phyloP scores from a whole-genome alignment of 1,139 yeast genomes.

The Hyphopichia wangnamkhiaoensis region DNA sequence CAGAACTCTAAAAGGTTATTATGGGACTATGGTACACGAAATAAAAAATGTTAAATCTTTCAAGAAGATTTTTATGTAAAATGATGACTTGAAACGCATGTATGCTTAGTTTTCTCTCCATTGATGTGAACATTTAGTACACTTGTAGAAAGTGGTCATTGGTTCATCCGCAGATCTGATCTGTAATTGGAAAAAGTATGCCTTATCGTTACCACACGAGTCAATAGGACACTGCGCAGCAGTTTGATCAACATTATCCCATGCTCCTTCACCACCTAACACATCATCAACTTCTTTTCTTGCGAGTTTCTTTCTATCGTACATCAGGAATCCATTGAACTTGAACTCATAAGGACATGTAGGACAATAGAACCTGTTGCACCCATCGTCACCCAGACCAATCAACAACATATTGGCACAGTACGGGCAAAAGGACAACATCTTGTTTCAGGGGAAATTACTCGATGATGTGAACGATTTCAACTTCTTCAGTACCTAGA shows the following conservation, averaged over 20 bases:
- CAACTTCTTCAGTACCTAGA: too few relatives aligned
- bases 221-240: conserved; percentile 88
- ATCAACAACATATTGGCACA: conserved; percentile 85
- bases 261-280: conserved; percentile 94
- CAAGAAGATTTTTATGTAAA: too few relatives aligned
- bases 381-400: conserved; percentile 42
- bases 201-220: conserved; percentile 83
- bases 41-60: too few relatives aligned
- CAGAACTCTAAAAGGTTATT: neutral
- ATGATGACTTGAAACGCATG: neutral
- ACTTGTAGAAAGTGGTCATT: conserved; percentile 94
- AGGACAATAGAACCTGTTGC: conserved; percentile 72
- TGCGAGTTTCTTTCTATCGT: conserved; percentile 77
- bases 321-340: conserved; percentile 78
- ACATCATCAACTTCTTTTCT: conserved; percentile 95
- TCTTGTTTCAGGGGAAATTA: too few relatives aligned
- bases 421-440: conserved; percentile 93
- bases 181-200: conserved; percentile 95
- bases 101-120: conserved; percentile 84
- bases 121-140: conserved; percentile 89
- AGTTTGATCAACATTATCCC: conserved; percentile 97
- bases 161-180: conserved; percentile 92
- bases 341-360: conserved; percentile 96
- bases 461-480: too few relatives aligned
- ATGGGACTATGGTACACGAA: neutral